A percentile compares a stretch with the other conserved stretches of the same genome.
phyloP scores from a whole-genome alignment of 768 basidiomycete genomes.

The Boletus tylopilopsis region DNA sequence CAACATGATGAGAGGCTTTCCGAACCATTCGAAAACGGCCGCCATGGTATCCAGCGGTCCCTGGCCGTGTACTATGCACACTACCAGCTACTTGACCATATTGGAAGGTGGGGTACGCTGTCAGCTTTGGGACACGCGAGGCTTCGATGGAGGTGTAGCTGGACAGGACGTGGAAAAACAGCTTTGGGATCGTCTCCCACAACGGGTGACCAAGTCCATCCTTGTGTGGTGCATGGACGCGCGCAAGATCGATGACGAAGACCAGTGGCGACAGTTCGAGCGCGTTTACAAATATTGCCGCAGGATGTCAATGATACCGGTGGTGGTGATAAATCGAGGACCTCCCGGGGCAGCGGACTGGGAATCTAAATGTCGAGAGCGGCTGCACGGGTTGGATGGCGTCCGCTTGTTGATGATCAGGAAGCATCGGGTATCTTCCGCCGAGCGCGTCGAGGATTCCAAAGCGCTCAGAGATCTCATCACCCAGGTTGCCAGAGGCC shows the following conservation, averaged over 20 bases:
- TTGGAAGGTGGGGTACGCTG: slow-evolving; percentile 5
- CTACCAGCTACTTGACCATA: slow-evolving; percentile 1
- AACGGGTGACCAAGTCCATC: slow-evolving; percentile 9
- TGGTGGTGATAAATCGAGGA: slow-evolving; percentile 21
- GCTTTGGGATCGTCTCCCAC: too few species aligned
- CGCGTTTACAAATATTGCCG: slow-evolving; percentile 23
- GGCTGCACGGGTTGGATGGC: slow-evolving; percentile 1
- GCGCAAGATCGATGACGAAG: slow-evolving; percentile 9
- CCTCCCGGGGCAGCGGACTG: not conserved
- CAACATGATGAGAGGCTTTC: slow-evolving; percentile 20
- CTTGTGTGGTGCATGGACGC: slow-evolving; percentile 28
- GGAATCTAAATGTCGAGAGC: slow-evolving; percentile 11
- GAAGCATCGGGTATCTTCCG: slow-evolving; percentile 4
- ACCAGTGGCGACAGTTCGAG: slow-evolving; percentile 19
- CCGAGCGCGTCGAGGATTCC: slow-evolving; percentile 15
- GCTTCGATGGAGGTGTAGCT: slow-evolving; percentile 21
- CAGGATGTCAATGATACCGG: slow-evolving; percentile 13
- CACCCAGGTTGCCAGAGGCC: not conserved
- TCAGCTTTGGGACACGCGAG: slow-evolving; percentile 26
- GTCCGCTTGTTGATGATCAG: slow-evolving; percentile 12
- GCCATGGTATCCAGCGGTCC: slow-evolving; percentile 17
- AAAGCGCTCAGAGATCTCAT: slow-evolving; percentile 13
- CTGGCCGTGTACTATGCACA: slow-evolving; percentile 15
- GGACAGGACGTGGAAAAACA: not conserved
- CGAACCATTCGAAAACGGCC: not conserved